phyloP scores from a whole-genome alignment of 495 filamentous ascomycete genomes.

The Halenospora varia region DNA sequence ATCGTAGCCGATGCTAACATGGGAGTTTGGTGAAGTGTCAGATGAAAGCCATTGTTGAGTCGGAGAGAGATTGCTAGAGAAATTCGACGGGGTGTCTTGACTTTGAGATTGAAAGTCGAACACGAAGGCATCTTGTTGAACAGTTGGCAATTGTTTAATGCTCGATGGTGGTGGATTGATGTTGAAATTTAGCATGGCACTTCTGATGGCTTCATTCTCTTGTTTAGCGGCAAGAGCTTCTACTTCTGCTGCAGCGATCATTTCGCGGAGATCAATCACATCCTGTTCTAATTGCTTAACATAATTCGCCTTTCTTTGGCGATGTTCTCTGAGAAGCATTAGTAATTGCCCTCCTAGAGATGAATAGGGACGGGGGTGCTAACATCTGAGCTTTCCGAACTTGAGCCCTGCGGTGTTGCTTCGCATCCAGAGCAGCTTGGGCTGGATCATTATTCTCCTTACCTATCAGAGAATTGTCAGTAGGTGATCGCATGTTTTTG shows the following conservation, averaged over 20 bases:
- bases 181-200: constrained; percentile 5
- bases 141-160: neutral
- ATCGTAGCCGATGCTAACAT: constrained; percentile 17
- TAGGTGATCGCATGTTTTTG: neutral
- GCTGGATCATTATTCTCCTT: constrained; percentile 8
- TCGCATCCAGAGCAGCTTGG: constrained; percentile 21
- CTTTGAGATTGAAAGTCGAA: neutral
- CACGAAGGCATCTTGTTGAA: neutral
- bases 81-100: neutral
- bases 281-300: constrained; percentile 47
- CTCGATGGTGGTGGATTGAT: neutral
- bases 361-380: neutral
- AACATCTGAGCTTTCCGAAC: constrained; percentile 46
- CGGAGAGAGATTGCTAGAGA: neutral
- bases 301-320: constrained; percentile 48
- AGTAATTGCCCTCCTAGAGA: constrained; percentile 2
- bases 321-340: constrained; percentile 32
- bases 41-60: neutral
- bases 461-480: constrained; percentile 6
- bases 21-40: neutral
- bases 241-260: constrained; percentile 35
- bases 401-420: constrained; percentile 40
- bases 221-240: constrained; percentile 20
- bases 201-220: constrained; percentile 36
- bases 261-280: constrained; percentile 36